Evolutionary conservation across 345 rosid species (phyloP).

Genomic region (Mangifera indica): DNA sequence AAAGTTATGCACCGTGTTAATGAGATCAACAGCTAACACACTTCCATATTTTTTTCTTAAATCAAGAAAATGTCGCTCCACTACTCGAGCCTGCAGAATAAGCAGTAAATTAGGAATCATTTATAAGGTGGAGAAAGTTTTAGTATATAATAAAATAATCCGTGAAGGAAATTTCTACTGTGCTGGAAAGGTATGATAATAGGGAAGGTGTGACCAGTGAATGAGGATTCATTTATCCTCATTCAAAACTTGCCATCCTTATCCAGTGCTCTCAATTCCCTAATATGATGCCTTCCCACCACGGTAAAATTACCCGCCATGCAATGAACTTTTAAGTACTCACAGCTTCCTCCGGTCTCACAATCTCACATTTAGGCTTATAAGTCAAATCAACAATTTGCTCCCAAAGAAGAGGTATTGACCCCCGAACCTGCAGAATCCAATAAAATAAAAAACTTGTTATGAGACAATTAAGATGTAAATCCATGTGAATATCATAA

Average conservation of each 20-base stretch:
- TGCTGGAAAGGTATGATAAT: background rate
- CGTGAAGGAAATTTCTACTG: background rate
- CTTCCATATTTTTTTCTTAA: constrained; percentile 85
- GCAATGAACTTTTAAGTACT: constrained; percentile 35
- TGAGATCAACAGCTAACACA: constrained; percentile 83
- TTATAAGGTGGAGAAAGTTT: background rate
- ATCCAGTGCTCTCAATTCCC: background rate
- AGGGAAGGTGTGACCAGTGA: background rate
- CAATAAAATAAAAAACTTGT: constrained; percentile 17
- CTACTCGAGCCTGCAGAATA: constrained; percentile 58
- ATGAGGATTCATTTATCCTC: background rate
- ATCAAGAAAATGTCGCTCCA: constrained; percentile 93
- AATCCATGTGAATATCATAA: constrained; percentile 11
- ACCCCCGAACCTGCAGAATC: constrained; percentile 73
- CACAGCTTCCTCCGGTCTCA: constrained; percentile 88
- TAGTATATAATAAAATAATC: background rate
- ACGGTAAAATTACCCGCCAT: background rate
- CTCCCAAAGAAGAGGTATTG: constrained; percentile 94
- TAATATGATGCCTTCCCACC: background rate
- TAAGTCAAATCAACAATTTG: constrained; percentile 95
- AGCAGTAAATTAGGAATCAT: constrained; percentile 17
- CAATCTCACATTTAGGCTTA: constrained; percentile 95
- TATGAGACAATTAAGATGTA: constrained; percentile 9
- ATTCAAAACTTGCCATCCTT: background rate
- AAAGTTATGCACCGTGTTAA: constrained; percentile 66